A percentile compares a stretch with the other conserved stretches of the same genome.
phyloP scores from a whole-genome alignment of 192 early-diverging fungal genomes.

The Entophlyctis luteolus region DNA sequence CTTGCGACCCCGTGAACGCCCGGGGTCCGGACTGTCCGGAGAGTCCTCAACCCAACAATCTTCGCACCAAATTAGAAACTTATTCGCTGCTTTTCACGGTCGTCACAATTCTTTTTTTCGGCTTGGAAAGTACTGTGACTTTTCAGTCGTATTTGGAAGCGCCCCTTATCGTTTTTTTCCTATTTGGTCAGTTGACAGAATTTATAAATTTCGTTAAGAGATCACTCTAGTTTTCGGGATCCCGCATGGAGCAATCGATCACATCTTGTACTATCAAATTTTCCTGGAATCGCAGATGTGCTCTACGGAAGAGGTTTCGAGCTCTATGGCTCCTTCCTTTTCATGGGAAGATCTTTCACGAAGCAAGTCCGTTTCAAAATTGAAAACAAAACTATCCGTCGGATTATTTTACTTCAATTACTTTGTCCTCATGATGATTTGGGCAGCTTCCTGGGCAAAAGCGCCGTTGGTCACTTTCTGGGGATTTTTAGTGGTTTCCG shows the following conservation, averaged over 20 bases:
- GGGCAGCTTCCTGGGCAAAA: constrained; percentile 1
- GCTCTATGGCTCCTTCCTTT: constrained; percentile 13
- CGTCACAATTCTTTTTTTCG: background rate
- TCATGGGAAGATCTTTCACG: no score
- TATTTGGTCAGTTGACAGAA: no score
- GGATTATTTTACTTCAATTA: constrained; percentile 24
- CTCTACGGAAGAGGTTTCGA: background rate
- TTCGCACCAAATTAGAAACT: background rate
- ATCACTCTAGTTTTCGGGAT: constrained; percentile 27
- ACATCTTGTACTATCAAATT: constrained; percentile 21
- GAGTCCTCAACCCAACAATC: no score
- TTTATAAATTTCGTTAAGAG: no score
- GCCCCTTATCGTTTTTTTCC: constrained; percentile 11
- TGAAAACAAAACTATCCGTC: background rate
- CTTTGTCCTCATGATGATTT: constrained; percentile 17
- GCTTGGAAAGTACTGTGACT: no score
- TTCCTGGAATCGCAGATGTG: background rate
- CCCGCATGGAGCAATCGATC: constrained; percentile 29
- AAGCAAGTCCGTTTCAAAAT: no score
- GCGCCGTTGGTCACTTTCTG: constrained; percentile 17
- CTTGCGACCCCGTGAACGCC: no score
- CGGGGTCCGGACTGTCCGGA: no score
- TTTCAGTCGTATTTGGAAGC: no score
- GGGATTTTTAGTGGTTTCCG: constrained; percentile 16
- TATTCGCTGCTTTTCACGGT: background rate